Evolutionary conservation across 345 rosid genomes (phyloP).

Genomic region (Eucalyptus brandiana): DNA sequence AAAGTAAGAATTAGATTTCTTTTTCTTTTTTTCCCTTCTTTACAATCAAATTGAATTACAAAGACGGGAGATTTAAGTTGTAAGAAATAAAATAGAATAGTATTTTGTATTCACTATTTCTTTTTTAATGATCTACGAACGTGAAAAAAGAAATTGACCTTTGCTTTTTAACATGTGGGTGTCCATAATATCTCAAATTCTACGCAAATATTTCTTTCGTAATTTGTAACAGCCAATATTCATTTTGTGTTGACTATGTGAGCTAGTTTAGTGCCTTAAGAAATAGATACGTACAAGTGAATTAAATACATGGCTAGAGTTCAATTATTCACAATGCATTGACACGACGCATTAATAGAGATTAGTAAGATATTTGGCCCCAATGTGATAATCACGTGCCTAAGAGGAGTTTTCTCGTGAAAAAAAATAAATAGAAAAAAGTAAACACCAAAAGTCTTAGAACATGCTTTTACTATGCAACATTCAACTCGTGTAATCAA

Average conservation of each 20-base stretch:
- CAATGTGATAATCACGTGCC: neutral
- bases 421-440: neutral
- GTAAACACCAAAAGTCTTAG: neutral
- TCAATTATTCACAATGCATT: neutral
- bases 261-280: neutral
- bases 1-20: neutral
- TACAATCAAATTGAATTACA: neutral
- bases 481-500: neutral
- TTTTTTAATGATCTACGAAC: neutral
- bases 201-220: neutral
- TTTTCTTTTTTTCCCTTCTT: neutral
- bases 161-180: neutral
- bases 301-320: neutral
- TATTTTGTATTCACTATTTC: neutral
- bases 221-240: neutral
- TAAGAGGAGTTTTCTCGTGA: neutral
- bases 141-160: neutral
- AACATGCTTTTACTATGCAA: neutral
- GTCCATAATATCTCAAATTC: neutral
- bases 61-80: neutral
- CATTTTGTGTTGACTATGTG: neutral
- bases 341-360: neutral
- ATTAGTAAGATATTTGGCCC: neutral
- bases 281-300: neutral
- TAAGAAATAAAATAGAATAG: neutral